Conservation (phyloP, 495 filamentous ascomycete species). For the Hypoxylon cercidicola region DNA sequence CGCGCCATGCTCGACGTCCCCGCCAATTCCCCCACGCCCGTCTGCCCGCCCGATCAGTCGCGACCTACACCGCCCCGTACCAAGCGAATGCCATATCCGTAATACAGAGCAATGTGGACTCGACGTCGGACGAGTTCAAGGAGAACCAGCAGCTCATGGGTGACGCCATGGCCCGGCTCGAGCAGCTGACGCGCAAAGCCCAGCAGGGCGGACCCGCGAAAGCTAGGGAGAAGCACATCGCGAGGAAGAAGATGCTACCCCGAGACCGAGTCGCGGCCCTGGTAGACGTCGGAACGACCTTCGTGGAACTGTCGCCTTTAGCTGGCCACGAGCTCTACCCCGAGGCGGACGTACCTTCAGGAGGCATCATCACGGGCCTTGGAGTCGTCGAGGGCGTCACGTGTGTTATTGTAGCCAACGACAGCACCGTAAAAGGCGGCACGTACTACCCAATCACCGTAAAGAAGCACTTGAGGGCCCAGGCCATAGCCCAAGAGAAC, state of each 20-base stretch:
- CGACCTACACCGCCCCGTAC: constrained; percentile 72
- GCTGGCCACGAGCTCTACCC: constrained; percentile 89
- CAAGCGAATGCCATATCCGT: constrained; percentile 81
- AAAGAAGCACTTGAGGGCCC: constrained; percentile 95
- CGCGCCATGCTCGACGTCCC: constrained; percentile 37
- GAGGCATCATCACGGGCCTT: constrained; percentile 92
- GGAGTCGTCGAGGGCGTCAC: constrained; percentile 90
- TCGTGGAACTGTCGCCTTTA: constrained; percentile 88
- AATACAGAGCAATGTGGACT: constrained; percentile 79
- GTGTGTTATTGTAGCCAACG: constrained; percentile 96
- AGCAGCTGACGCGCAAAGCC: constrained; percentile 73
- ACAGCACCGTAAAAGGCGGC: constrained; percentile 98
- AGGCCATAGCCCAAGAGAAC: constrained; percentile 91
- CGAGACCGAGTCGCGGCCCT: constrained; percentile 88
- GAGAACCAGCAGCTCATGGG: constrained; percentile 85
- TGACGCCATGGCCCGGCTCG: constrained; percentile 72
- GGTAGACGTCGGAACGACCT: constrained; percentile 88
- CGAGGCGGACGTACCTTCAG: constrained; percentile 75
- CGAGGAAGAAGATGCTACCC: constrained; percentile 92
- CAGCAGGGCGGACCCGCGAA: constrained; percentile 82
- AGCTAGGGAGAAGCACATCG: constrained; percentile 88
- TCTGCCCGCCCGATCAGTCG: constrained; percentile 51
- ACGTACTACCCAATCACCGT: constrained; percentile 99
- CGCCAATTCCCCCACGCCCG: constrained; percentile 32
- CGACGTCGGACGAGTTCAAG: constrained; percentile 77